A percentile compares a stretch with the other conserved stretches of the same genome.
Conservation (phyloP, 2,329 filamentous ascomycete species). For the Neofusicoccum sp. region DNA sequence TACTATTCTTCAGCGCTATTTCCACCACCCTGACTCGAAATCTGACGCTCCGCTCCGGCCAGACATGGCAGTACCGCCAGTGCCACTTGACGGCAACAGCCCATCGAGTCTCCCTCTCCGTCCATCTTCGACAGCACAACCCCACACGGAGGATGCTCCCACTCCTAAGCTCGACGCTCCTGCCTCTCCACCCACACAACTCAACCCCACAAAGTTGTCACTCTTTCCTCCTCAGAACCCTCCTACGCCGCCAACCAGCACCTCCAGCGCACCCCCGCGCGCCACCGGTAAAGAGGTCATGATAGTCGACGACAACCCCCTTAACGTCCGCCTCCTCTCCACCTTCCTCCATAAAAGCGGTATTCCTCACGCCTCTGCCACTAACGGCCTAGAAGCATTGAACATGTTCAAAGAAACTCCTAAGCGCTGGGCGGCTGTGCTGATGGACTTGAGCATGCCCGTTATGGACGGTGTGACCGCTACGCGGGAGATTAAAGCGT, state of each 20-base stretch:
- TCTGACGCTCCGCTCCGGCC: not conserved
- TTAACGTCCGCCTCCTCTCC: slow-evolving; percentile 37
- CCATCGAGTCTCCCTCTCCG: not conserved
- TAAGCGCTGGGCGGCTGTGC: slow-evolving; percentile 28
- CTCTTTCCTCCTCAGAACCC: not conserved
- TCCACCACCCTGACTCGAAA: not conserved
- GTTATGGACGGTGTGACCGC: slow-evolving; percentile 53
- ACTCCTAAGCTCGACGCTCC: not conserved
- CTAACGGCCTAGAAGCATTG: slow-evolving; percentile 37
- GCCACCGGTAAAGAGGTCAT: slow-evolving; percentile 26
- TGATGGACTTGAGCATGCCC: slow-evolving; percentile 57
- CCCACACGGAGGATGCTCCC: too few relatives aligned
- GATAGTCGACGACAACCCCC: slow-evolving; percentile 40
- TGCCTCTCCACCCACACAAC: not conserved
- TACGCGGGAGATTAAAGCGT: slow-evolving; percentile 44
- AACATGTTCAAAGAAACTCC: slow-evolving; percentile 27
- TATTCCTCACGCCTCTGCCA: slow-evolving; percentile 32
- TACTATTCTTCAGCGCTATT: slow-evolving; percentile 26
- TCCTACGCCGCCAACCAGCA: not conserved
- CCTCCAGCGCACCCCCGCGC: not conserved
- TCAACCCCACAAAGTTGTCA: too few relatives aligned
- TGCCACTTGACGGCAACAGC: too few relatives aligned
- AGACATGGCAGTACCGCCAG: not conserved
- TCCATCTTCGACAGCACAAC: not conserved
- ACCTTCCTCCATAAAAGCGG: slow-evolving; percentile 36